These are phyloP conservation scores for Cercospora citrullina DNA, from an alignment of 2,329 filamentous ascomycete species.

Conservation along the genomic window DNA sequence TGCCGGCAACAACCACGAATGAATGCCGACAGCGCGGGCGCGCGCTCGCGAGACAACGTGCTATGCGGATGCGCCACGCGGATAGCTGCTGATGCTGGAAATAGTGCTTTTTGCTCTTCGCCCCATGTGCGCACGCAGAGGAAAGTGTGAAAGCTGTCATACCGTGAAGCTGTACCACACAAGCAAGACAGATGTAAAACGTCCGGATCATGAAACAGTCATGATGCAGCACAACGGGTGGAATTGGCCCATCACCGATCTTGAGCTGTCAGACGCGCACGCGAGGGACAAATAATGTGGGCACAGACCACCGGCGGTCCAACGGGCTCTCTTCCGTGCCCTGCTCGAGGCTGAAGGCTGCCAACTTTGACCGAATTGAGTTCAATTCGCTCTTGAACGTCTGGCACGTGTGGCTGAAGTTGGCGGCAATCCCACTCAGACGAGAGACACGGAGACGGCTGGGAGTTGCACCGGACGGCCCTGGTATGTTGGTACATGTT, in stretches of 20 bases:
- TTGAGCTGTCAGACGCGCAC: background rate
- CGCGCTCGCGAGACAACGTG: background rate
- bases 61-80: background rate
- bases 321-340: background rate
- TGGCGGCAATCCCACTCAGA: background rate
- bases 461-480: background rate
- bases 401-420: background rate
- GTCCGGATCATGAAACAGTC: background rate
- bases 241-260: background rate
- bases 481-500: background rate
- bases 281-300: background rate
- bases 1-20: slow-evolving; percentile 1
- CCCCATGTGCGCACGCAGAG: background rate
- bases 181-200: background rate
- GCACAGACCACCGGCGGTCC: background rate
- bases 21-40: slow-evolving; percentile 1
- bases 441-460: background rate
- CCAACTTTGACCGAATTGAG: slow-evolving; percentile 4
- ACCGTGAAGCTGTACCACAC: background rate
- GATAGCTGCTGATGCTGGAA: background rate
- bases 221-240: background rate
- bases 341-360: background rate
- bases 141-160: background rate
- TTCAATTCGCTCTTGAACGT: background rate
- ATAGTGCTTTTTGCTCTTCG: background rate